Conservation (phyloP, 1,139 yeast species). For the Blastobotrys niveus region DNA sequence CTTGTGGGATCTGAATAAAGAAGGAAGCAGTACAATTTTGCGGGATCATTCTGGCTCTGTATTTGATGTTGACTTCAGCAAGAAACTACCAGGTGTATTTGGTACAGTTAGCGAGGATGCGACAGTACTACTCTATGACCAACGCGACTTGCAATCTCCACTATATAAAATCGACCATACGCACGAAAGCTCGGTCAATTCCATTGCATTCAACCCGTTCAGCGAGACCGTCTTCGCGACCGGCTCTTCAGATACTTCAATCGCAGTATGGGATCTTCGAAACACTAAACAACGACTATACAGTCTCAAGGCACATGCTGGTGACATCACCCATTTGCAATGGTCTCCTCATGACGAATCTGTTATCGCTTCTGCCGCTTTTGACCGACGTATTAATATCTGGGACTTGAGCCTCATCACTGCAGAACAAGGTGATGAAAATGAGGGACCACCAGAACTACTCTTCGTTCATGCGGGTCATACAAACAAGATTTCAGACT, state of each 20-base stretch:
- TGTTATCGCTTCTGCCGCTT: conserved; percentile 66
- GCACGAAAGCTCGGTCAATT: conserved; percentile 49
- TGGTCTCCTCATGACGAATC: conserved; percentile 70
- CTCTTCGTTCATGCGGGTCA: conserved; percentile 73
- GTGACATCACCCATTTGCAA: conserved; percentile 60
- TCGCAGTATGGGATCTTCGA: conserved; percentile 69
- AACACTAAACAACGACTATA: conserved; percentile 32
- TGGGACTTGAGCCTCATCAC: conserved; percentile 54
- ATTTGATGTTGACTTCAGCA: conserved; percentile 44
- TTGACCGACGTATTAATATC: conserved; percentile 66
- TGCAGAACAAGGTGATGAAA: conserved; percentile 35
- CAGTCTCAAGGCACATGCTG: conserved; percentile 47
- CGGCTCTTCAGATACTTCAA: conserved; percentile 58
- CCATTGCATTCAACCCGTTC: conserved; percentile 56
- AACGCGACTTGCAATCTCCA: conserved; percentile 37
- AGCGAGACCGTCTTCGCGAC: conserved; percentile 55
- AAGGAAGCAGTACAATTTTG: conserved; percentile 23
- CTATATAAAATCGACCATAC: conserved; percentile 32
- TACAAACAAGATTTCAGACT: conserved; percentile 77
- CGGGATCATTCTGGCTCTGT: conserved; percentile 32
- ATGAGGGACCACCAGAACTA: conserved; percentile 43
- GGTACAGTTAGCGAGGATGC: conserved; percentile 75
- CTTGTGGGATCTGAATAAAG: conserved; percentile 51
- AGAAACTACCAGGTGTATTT: conserved; percentile 44
- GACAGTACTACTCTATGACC: conserved; percentile 63